These are phyloP conservation scores for Begonia masoniana DNA, from an alignment of 306 rosid genomes.

Conservation along the genomic window DNA sequence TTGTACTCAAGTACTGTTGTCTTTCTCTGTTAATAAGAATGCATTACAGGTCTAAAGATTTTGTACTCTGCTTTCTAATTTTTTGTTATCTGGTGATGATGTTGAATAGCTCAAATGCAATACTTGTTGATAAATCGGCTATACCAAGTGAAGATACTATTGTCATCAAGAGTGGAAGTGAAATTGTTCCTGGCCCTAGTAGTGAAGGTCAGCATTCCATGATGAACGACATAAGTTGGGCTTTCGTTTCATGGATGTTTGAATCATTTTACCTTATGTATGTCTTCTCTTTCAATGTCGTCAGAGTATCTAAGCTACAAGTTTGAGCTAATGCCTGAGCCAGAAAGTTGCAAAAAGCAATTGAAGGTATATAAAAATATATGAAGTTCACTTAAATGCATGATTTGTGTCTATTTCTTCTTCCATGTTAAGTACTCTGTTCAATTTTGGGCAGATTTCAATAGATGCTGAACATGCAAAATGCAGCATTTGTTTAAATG, in stretches of 20 bases:
- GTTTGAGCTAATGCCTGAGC: constrained; percentile 39
- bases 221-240: neutral
- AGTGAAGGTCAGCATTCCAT: constrained; percentile 35
- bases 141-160: constrained; percentile 27
- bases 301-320: constrained; percentile 53
- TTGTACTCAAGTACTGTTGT: neutral
- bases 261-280: neutral
- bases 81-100: neutral
- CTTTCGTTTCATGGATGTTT: neutral
- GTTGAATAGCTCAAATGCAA: constrained; percentile 33
- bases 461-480: constrained; percentile 72
- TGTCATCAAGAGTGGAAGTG: constrained; percentile 57
- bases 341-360: constrained; percentile 28
- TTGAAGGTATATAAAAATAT: constrained; percentile 28
- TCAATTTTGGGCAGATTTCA: constrained; percentile 35
- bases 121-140: constrained; percentile 49
- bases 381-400: too few species aligned
- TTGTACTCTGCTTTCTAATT: neutral
- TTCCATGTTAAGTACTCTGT: constrained; percentile 1
- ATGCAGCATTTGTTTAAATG: constrained; percentile 85
- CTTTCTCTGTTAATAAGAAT: neutral
- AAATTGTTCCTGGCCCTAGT: constrained; percentile 50
- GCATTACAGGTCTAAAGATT: neutral
- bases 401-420: neutral
- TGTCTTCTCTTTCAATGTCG: constrained; percentile 9